Percentiles rank a stretch among this genome's conserved stretches.
phyloP scores from a whole-genome alignment of 108 stramenopile genomes.

The Fragilariopsis cylindrus region DNA sequence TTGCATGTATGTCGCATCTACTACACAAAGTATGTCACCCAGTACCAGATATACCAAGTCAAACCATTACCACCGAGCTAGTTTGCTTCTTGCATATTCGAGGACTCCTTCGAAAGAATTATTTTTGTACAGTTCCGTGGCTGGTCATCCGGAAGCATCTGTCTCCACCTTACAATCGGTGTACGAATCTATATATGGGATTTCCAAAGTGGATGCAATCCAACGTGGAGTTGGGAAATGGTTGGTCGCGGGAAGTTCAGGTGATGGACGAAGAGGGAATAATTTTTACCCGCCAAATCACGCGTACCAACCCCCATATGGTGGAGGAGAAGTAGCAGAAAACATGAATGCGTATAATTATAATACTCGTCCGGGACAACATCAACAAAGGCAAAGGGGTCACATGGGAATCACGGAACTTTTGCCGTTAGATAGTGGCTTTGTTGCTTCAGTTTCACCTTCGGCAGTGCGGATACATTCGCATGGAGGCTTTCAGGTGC shows the following conservation, averaged over 20 bases:
- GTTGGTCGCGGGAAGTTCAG: background rate
- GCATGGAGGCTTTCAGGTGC: conserved; percentile 58
- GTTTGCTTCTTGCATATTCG: conserved; percentile 12
- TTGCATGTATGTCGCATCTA: conserved; percentile 69
- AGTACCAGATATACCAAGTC: conserved; percentile 7
- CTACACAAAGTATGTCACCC: conserved; percentile 42
- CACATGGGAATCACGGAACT: conserved; percentile 42
- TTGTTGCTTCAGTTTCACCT: conserved; percentile 64
- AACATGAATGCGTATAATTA: background rate
- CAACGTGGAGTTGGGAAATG: background rate
- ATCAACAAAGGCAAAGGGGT: conserved; percentile 12
- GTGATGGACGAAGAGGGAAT: background rate
- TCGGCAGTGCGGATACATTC: conserved; percentile 70
- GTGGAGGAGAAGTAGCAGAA: conserved; percentile 29
- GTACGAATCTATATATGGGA: conserved; percentile 54
- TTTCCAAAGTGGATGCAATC: conserved; percentile 18
- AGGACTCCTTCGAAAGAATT: conserved; percentile 20
- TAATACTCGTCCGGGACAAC: background rate
- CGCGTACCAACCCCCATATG: conserved; percentile 62
- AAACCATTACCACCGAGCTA: conserved; percentile 28
- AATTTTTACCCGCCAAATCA: conserved; percentile 48
- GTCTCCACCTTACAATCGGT: conserved; percentile 37
- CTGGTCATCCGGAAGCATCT: conserved; percentile 77
- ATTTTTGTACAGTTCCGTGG: conserved; percentile 63
- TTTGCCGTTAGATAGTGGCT: conserved; percentile 47